Evolutionary conservation across 257 asterid species (phyloP).

Genomic region (Galeopsis tetrahit): DNA sequence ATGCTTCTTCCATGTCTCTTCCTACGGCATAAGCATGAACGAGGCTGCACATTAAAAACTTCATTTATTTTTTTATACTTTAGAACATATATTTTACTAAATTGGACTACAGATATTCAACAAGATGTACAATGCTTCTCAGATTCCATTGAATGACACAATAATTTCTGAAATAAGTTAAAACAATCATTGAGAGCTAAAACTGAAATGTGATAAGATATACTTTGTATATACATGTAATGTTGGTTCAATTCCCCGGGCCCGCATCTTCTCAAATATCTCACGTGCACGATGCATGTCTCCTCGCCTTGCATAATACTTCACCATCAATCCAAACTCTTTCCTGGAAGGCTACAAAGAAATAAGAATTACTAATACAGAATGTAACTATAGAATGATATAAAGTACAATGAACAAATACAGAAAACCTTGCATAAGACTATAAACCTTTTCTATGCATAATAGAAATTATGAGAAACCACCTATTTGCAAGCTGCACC

Average conservation of each 20-base stretch:
- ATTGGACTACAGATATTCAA: not conserved
- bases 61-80: slow-evolving; percentile 16
- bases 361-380: slow-evolving; percentile 30
- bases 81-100: not conserved
- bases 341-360: slow-evolving; percentile 93
- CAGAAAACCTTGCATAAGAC: not conserved
- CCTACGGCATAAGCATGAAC: slow-evolving; percentile 95
- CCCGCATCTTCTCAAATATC: slow-evolving; percentile 92
- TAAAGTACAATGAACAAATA: slow-evolving; percentile 5
- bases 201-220: slow-evolving; percentile 36
- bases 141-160: slow-evolving; percentile 12
- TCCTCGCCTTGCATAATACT: slow-evolving; percentile 92
- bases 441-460: slow-evolving; percentile 6
- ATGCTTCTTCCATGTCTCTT: slow-evolving; percentile 98
- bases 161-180: slow-evolving; percentile 8
- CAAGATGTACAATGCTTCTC: slow-evolving; percentile 12
- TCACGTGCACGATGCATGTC: slow-evolving; percentile 99
- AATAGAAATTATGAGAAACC: slow-evolving; percentile 3
- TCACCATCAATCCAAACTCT: slow-evolving; percentile 94
- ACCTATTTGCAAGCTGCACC: not conserved
- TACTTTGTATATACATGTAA: slow-evolving; percentile 95
- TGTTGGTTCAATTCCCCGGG: slow-evolving; percentile 91
- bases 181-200: slow-evolving; percentile 24
- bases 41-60: slow-evolving; percentile 65
- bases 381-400: not conserved